Conservation (phyloP, 768 basidiomycete genomes). For the Boletus pseudo-olivaceus region DNA sequence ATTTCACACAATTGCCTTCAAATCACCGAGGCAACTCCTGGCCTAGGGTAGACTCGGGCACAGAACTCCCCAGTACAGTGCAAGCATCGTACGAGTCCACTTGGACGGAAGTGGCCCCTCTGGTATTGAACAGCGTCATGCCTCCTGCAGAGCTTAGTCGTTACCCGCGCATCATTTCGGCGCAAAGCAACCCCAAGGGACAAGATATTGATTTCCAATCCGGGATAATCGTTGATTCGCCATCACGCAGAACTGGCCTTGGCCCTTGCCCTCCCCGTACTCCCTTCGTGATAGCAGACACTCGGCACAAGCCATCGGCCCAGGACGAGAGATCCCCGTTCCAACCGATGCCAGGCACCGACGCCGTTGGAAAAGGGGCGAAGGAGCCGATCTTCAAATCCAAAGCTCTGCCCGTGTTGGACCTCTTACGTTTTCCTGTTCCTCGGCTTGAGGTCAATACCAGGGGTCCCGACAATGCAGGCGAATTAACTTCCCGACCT, state of each 20-base stretch:
- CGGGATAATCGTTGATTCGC: not conserved
- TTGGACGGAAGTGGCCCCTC: not conserved
- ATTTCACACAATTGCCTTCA: not conserved
- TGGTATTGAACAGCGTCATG: not conserved
- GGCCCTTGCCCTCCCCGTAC: constrained; percentile 1
- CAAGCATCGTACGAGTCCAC: constrained; percentile 4
- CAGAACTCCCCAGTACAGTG: constrained; percentile 10
- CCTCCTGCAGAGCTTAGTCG: constrained; percentile 10
- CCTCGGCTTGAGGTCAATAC: not conserved
- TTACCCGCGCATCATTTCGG: constrained; percentile 13
- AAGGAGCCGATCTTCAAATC: constrained; percentile 3
- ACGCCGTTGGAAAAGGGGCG: not conserved
- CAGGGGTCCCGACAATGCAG: not conserved
- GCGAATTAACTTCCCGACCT: not conserved
- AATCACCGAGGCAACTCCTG: constrained; percentile 9
- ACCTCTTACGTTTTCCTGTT: not conserved
- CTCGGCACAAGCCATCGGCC: not conserved
- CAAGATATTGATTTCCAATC: not conserved
- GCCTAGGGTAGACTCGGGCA: constrained; percentile 19
- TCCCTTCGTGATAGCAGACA: not conserved
- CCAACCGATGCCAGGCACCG: not conserved
- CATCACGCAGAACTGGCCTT: not conserved
- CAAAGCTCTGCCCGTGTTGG: constrained; percentile 10
- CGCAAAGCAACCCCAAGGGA: not conserved
- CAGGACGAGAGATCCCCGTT: not conserved